Base-by-base conservation (phyloP, 768 basidiomycete genomes). In the Macrolepiota albuminosa region DNA sequence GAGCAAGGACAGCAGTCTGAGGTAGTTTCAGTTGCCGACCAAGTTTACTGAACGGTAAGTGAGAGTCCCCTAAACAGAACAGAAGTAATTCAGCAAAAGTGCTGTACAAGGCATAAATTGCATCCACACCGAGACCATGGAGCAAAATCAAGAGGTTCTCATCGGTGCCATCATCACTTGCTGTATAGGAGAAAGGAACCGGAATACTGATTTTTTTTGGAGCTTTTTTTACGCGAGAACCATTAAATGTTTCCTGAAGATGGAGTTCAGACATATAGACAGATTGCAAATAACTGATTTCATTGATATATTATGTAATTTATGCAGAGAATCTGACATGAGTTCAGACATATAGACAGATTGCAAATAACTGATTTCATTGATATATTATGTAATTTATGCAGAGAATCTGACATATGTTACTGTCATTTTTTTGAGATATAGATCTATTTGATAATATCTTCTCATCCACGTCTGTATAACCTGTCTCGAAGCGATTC, bases 91-190 rank as follows among this genome's bases (percentile, higher is more conserved):
- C 18, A 54, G 6, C 18, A n/a, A 6, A 53, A 9, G 47, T 59
- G 18, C 7, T 26, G 9, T 14, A 51, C 6, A 52, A 50, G 40
- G 64, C 34, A 46, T 33, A 33, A 39, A 46, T 47, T 24, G 40
- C 18, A 18, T 24, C 69, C 81, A 58, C 63, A 92, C 93, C 93
- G 29, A 95, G 81, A 0, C 94, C 94, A 62, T 96, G 94, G 8
- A 96, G 75, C 36, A 96, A 78, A 60, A 96, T 79, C 26, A 96
- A 73, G 18, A 95, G 72, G 70, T 95, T 95, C 70, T 92, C 88
- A 65, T 95, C 92, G 9, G 84, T 88, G 47, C 91, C 91, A 70
- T 95, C 91, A 60, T 86, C 80, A 61, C 91, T 93, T 14, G 91
- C 78, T 6, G 75, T 62, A 70, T 95, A 96, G 2, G 74, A 75